A percentile compares a stretch with the other conserved stretches of the same genome.
Evolutionary conservation across 108 stramenopile genomes (phyloP).

Genomic region (Cyclostephanos tholiformis): DNA sequence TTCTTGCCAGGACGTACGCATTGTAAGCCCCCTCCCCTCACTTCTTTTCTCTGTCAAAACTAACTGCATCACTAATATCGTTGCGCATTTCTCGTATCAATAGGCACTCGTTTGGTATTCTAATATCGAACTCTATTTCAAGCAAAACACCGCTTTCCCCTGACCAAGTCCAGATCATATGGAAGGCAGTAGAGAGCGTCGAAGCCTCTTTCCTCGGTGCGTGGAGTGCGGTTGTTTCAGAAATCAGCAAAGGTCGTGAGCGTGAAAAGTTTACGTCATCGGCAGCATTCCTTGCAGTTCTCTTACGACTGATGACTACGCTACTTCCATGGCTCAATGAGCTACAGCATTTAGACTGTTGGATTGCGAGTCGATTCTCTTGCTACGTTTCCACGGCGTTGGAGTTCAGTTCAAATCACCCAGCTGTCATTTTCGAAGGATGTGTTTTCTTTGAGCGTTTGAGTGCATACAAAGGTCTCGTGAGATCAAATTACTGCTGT

Average conservation of each 20-base stretch:
- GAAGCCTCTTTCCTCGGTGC: slow-evolving; percentile 74
- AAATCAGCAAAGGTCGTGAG: slow-evolving; percentile 61
- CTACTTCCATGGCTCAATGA: slow-evolving; percentile 59
- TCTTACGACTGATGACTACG: slow-evolving; percentile 81
- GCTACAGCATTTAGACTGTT: slow-evolving; percentile 49
- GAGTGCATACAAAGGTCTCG: slow-evolving; percentile 31
- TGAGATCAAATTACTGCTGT: slow-evolving; percentile 43
- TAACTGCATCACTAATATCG: not conserved
- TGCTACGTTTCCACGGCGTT: slow-evolving; percentile 61
- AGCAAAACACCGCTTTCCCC: slow-evolving; percentile 30
- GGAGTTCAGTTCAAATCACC: slow-evolving; percentile 56
- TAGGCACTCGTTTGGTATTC: slow-evolving; percentile 65
- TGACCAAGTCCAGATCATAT: slow-evolving; percentile 61
- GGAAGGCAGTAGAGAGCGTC: slow-evolving; percentile 73
- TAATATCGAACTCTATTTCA: slow-evolving; percentile 68
- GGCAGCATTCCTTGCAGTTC: slow-evolving; percentile 63
- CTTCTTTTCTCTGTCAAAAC: not conserved
- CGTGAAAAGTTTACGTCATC: slow-evolving; percentile 65
- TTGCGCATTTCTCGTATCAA: not conserved
- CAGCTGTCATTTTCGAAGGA: slow-evolving; percentile 66
- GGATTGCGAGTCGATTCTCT: slow-evolving; percentile 66
- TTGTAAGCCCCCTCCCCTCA: slow-evolving; percentile 14
- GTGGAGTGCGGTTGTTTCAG: slow-evolving; percentile 71
- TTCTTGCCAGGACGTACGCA: slow-evolving; percentile 63
- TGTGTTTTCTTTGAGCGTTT: slow-evolving; percentile 80